Evolutionary conservation across 805 yeast genomes (phyloP).

Genomic region (Starmerella sirachaensis): DNA sequence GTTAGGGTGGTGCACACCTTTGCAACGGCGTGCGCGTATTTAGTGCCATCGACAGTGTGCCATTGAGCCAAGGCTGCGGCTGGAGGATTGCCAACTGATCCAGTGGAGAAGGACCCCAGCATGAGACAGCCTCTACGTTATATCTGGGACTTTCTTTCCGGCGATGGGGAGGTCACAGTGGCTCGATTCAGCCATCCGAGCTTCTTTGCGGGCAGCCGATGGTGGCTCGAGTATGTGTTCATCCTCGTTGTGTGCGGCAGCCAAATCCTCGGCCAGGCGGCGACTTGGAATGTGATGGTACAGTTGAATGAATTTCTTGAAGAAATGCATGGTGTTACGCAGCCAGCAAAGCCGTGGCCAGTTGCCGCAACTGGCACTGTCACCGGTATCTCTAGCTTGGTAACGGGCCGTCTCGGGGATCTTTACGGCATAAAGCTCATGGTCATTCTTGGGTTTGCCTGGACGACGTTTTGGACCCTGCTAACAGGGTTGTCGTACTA

Average conservation of each 20-base stretch:
- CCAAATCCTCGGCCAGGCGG: constrained; percentile 34
- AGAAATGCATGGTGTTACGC: constrained; percentile 24
- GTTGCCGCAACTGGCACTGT: constrained; percentile 61
- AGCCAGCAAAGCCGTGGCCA: constrained; percentile 42
- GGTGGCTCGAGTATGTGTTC: constrained; percentile 21
- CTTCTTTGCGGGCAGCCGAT: constrained; percentile 9
- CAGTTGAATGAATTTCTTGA: constrained; percentile 26
- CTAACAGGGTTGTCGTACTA: constrained; percentile 47
- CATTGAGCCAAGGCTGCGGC: too few relatives aligned
- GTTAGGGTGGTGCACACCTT: too few relatives aligned
- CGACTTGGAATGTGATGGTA: constrained; percentile 28
- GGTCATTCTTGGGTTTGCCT: background rate
- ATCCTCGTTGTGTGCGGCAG: constrained; percentile 23
- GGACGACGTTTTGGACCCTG: constrained; percentile 19
- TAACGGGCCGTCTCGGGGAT: background rate
- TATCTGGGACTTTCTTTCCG: too few relatives aligned
- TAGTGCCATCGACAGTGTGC: too few relatives aligned
- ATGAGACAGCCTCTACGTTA: too few relatives aligned
- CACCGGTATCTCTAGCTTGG: constrained; percentile 52
- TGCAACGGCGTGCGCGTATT: too few relatives aligned
- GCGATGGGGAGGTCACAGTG: too few relatives aligned
- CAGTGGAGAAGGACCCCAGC: too few relatives aligned
- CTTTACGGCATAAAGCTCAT: background rate
- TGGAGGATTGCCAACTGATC: too few relatives aligned
- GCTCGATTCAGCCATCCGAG: constrained; percentile 15